Evolutionary conservation across 2,329 filamentous ascomycete species (phyloP), one percentile per base, ranked within the genome.

Genomic region (Fusarium tricinctum): DNA sequence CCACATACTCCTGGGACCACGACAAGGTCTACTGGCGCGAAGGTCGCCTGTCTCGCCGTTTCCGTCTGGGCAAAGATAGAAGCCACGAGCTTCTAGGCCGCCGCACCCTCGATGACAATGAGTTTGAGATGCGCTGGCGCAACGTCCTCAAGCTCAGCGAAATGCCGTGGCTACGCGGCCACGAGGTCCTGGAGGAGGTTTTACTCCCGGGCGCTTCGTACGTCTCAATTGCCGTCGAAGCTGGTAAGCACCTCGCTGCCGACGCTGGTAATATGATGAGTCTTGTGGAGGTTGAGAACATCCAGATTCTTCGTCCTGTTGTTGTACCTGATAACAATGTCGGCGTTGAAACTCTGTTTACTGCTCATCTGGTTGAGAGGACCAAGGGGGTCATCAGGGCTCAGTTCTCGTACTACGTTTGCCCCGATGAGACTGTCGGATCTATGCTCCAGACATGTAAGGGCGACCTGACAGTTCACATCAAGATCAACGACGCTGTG

Each of bases 381-480:
- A 30, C 14, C 12, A 50, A 28, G 33, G 22, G 8, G 17, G 15
- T 39, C 17, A 50, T 50, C 33, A 28, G 28, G 20, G 22, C 33
- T 10, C 33, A n/a, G 10, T 50, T 50, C 13, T 20, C 47, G 2
- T 50, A 50, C 22, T 50, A 50, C 4, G 47, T 50, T 4, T 50
- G 47, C 9, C 47, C 47, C 4, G 47, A 50, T 17, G 47, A 50
- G 47, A 50, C 22, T 15, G 47, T 50, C 10, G 47, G 47, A 7
- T 50, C 47, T 8, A 50, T 50, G 47, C 33, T 50, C 8, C 47
- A 50, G 33, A 50, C 47, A 13, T 50, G 47, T 6, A 50, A 39
- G 15, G 47, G 47, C 7, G 22, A 50, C 15, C 33, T 50, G 4
- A 39, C 23, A 5, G 8, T 50, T 39, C 47, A 50, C n/a, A 26